These are phyloP conservation scores for Sclerospora graminicola DNA, from an alignment of 352 stramenopile genomes.

Conservation along the genomic window DNA sequence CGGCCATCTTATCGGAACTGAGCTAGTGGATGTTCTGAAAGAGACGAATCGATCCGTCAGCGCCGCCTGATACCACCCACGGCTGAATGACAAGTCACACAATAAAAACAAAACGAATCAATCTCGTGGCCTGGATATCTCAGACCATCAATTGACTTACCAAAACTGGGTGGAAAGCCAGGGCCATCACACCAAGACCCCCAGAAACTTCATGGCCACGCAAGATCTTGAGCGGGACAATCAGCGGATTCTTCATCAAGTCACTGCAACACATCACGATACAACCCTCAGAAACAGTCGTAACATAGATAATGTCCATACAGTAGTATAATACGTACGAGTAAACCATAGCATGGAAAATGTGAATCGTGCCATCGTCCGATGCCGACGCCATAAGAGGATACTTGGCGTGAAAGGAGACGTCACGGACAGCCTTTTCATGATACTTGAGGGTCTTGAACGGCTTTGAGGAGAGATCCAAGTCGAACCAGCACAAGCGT, in stretches of 20 bases:
- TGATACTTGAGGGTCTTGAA: constrained; percentile 99
- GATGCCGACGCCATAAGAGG: constrained; percentile 98
- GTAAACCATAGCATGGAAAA: constrained; percentile 99
- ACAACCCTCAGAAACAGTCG: not conserved
- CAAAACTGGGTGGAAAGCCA: constrained; percentile 96
- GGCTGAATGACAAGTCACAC: constrained; percentile 32
- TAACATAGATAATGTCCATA: constrained; percentile 5
- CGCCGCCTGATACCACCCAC: constrained; percentile 91
- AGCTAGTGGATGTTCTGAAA: constrained; percentile 95
- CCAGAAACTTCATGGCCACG: constrained; percentile 89
- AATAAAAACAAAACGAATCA: constrained; percentile 5
- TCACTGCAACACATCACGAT: constrained; percentile 58
- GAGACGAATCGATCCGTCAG: constrained; percentile 92
- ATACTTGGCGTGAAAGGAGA: constrained; percentile 93
- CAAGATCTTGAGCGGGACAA: constrained; percentile 99
- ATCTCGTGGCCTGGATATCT: not conserved
- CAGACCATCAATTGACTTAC: constrained; percentile 26
- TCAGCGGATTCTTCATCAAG: constrained; percentile 97
- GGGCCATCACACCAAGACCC: constrained; percentile 90
- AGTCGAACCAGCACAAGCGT: constrained; percentile 98
- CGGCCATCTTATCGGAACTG: not conserved
- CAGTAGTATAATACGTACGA: constrained; percentile 57
- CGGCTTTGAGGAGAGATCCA: constrained; percentile 95
- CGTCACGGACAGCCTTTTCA: constrained; percentile 92
- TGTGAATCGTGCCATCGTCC: constrained; percentile 97